Conservation (phyloP, 2,329 filamentous ascomycete species). For the Alternaria sp. region DNA sequence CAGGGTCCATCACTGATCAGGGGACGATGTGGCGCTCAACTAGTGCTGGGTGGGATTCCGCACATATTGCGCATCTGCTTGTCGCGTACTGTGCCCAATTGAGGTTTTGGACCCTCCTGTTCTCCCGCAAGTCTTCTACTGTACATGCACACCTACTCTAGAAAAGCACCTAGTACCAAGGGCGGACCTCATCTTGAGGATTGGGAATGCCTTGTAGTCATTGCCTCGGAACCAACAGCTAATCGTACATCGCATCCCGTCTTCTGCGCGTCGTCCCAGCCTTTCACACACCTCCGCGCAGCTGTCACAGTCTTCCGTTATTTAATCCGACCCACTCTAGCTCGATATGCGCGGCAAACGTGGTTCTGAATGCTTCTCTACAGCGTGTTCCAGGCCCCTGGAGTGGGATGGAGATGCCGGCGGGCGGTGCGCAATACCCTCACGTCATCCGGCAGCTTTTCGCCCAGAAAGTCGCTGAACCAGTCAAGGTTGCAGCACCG, state of each 20-base stretch:
- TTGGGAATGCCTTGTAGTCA: constrained; percentile 8
- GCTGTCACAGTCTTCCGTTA: constrained; percentile 25
- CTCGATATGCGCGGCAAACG: constrained; percentile 51
- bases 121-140: constrained; percentile 12
- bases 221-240: constrained; percentile 2
- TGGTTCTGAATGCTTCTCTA: constrained; percentile 75
- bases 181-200: neutral
- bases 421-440: constrained; percentile 23
- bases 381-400: constrained; percentile 57
- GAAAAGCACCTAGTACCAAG: constrained; percentile 5
- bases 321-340: constrained; percentile 24
- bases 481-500: constrained; percentile 27
- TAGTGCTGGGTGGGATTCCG: constrained; percentile 16
- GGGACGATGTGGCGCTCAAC: constrained; percentile 18
- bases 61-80: constrained; percentile 17
- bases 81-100: constrained; percentile 16
- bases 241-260: neutral
- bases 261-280: constrained; percentile 12
- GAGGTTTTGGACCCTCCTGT: constrained; percentile 16
- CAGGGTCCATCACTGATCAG: constrained; percentile 21
- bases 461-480: constrained; percentile 15
- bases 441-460: constrained; percentile 37
- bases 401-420: constrained; percentile 25
- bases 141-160: constrained; percentile 7
- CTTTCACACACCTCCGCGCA: constrained; percentile 22